Percentiles rank a stretch among this genome's conserved stretches.
Evolutionary conservation across 1,139 yeast genomes (phyloP).

Genomic region (Candida dubliniensis): DNA sequence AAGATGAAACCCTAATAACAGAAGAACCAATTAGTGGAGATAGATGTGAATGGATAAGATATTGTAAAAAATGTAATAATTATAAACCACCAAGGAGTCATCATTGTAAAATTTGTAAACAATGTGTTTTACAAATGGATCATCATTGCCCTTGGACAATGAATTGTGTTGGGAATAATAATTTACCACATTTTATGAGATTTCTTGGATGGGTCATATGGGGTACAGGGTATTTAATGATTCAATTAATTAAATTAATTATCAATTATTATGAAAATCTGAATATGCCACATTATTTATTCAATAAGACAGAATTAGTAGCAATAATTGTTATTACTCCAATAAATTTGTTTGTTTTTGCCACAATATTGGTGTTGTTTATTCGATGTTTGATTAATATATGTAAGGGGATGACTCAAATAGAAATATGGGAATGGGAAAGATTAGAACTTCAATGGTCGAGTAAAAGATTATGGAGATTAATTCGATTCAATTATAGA

Average conservation of each 20-base stretch:
- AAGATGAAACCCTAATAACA: no score
- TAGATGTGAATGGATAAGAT: constrained; percentile 32
- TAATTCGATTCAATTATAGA: constrained; percentile 47
- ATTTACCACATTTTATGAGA: constrained; percentile 80
- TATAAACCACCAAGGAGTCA: constrained; percentile 97
- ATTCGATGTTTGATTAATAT: constrained; percentile 60
- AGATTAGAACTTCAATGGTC: constrained; percentile 67
- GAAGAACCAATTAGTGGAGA: not conserved
- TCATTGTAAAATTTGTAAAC: constrained; percentile 75
- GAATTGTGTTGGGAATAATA: constrained; percentile 77
- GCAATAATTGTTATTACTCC: constrained; percentile 60
- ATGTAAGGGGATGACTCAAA: constrained; percentile 79
- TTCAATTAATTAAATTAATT: constrained; percentile 44
- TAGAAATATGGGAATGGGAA: constrained; percentile 91
- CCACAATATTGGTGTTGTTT: constrained; percentile 58
- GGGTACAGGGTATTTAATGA: constrained; percentile 52
- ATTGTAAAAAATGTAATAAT: constrained; percentile 65
- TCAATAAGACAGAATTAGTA: constrained; percentile 53
- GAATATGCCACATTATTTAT: constrained; percentile 58
- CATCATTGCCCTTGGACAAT: constrained; percentile 99
- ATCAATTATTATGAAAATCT: constrained; percentile 51
- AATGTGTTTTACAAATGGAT: constrained; percentile 77
- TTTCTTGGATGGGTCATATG: constrained; percentile 69
- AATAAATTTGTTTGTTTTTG: constrained; percentile 55
- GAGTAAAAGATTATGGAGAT: constrained; percentile 53